Conservation (phyloP, 495 filamentous ascomycete genomes). For the Penicillium argentinense region DNA sequence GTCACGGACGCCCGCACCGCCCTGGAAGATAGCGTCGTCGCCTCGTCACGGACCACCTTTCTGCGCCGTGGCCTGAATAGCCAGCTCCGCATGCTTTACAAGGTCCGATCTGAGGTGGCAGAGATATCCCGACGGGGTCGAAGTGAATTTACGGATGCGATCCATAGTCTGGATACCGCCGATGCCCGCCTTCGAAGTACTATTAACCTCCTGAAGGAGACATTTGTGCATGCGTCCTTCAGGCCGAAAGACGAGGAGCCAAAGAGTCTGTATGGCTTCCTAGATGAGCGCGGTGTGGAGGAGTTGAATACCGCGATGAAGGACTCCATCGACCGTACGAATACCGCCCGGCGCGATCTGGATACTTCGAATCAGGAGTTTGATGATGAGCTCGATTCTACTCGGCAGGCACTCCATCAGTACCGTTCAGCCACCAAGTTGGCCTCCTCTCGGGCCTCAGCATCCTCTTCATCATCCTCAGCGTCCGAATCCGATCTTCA, state of each 20-base stretch:
- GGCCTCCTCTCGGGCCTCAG: constrained; percentile 41
- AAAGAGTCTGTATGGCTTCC: constrained; percentile 82
- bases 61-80: constrained; percentile 69
- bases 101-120: constrained; percentile 62
- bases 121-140: constrained; percentile 50
- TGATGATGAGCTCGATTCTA: constrained; percentile 58
- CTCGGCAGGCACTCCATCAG: constrained; percentile 57
- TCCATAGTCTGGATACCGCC: constrained; percentile 72
- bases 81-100: constrained; percentile 67
- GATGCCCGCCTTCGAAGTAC: constrained; percentile 71
- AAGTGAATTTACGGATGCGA: constrained; percentile 60
- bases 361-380: constrained; percentile 47
- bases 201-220: constrained; percentile 66
- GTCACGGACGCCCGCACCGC: constrained; percentile 72
- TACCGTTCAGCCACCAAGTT: constrained; percentile 41
- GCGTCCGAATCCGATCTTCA: constrained; percentile 38
- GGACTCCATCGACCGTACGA: constrained; percentile 59
- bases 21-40: constrained; percentile 76
- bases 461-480: constrained; percentile 40
- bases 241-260: constrained; percentile 64
- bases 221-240: constrained; percentile 71
- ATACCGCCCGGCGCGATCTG: constrained; percentile 55
- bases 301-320: constrained; percentile 65
- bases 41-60: constrained; percentile 75
- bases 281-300: constrained; percentile 78